phyloP scores from a whole-genome alignment of 2,329 filamentous ascomycete species.

The Aureobasidium sp. region DNA sequence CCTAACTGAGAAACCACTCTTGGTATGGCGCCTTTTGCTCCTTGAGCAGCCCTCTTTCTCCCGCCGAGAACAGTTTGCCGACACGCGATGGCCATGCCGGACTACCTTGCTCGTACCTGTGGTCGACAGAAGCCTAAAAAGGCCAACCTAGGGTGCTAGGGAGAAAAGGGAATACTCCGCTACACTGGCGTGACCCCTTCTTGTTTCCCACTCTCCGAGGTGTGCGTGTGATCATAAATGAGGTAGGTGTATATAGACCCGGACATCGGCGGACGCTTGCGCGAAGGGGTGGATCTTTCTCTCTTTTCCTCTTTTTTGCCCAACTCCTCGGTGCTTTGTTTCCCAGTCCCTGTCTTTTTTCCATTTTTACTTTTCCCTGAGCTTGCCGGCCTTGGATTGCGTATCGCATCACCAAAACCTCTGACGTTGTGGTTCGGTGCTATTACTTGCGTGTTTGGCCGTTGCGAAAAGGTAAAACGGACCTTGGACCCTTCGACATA shows the following conservation, averaged over 20 bases:
- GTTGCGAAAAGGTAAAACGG: constrained; percentile 5
- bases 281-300: constrained; percentile 11
- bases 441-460: constrained; percentile 5
- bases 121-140: constrained; percentile 14
- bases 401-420: not conserved
- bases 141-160: not conserved
- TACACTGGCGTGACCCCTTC: not conserved
- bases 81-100: not conserved
- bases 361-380: not conserved
- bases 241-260: constrained; percentile 7
- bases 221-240: constrained; percentile 6
- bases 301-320: not conserved
- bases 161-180: not conserved
- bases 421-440: constrained; percentile 13
- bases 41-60: not conserved
- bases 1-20: not conserved
- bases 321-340: not conserved
- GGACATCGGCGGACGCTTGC: constrained; percentile 12
- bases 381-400: not conserved
- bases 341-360: not conserved
- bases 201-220: not conserved
- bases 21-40: constrained; percentile 7
- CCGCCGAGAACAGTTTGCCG: not conserved
- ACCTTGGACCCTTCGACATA: not conserved
- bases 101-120: not conserved